Base-by-base conservation (phyloP, 169 alveolate genomes). In the Plasmodium gallinaceum region DNA sequence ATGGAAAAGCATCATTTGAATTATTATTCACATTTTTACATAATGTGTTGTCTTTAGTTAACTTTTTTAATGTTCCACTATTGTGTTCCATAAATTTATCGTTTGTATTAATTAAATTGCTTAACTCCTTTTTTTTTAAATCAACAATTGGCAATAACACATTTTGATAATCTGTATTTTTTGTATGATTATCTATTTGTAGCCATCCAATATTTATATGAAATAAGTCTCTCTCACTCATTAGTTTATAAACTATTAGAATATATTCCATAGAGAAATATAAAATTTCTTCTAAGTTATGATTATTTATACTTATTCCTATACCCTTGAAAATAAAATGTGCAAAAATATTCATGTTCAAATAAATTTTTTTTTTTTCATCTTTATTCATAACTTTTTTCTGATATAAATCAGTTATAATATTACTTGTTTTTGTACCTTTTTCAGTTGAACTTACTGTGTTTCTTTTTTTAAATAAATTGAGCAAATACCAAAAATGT, bases 161-260 rank as follows among this genome's bases (percentile, higher is more conserved):
- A 70, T 86, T 86, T 65, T 72, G 57, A 60, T 86, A 86, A 64
- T 86, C 86, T 1, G 72, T 71, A 45, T 86, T 86, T 65, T 86
- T 86, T 12, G 92, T 86, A 14, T 86, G 92, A 43, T 86, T 86
- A 22, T 86, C 92, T 46, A 86, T 86, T 86, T 86, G 92, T 20
- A 86, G 45, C 92, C 92, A 86, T 46, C 88, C 88, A 45, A 86
- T 43, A 42, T 86, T 86, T 46, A 86, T 20, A 64, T 86, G 92
- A 26, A 86, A 86, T 24, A 86, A 43, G 10, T 86, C 92, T n/a
- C 60, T 58, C 7, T 86, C 92, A 18, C n/a, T 86, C 8, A 86
- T 71, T 51, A 58, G 87, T 71, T 86, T 69, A 73, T 86, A 86
- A 32, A 71, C 68, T n/a, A 71, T 22, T 71, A 72, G 61, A 16